phyloP scores from a whole-genome alignment of 2,329 filamentous ascomycete genomes.

The Periconia sp. region DNA sequence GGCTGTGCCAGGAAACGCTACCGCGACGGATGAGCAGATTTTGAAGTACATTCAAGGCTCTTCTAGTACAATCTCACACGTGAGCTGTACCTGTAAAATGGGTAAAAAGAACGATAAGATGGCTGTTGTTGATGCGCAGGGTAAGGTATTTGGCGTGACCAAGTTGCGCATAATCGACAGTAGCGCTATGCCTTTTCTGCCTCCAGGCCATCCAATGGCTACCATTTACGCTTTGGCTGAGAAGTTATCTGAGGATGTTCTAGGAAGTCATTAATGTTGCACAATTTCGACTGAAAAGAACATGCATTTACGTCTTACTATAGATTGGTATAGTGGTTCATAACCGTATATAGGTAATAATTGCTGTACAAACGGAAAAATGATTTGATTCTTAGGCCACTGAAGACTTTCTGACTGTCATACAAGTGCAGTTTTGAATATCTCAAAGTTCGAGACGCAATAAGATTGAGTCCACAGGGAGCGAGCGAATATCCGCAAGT shows the following conservation, averaged over 20 bases:
- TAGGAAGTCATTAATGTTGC: background rate
- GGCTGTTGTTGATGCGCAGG: slow-evolving; percentile 36
- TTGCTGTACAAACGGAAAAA: too few relatives aligned
- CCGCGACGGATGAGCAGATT: slow-evolving; percentile 27
- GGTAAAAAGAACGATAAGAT: slow-evolving; percentile 25
- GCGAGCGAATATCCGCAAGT: too few relatives aligned
- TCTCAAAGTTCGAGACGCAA: too few relatives aligned
- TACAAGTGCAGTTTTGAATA: too few relatives aligned
- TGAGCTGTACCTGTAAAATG: slow-evolving; percentile 67
- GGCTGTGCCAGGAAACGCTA: slow-evolving; percentile 22
- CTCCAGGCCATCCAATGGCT: slow-evolving; percentile 6
- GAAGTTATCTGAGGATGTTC: background rate
- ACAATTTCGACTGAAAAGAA: too few relatives aligned
- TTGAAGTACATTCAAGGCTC: background rate
- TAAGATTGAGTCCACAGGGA: too few relatives aligned
- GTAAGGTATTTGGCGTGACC: slow-evolving; percentile 5
- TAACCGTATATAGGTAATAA: too few relatives aligned
- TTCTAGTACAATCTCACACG: slow-evolving; percentile 20
- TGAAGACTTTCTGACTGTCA: too few relatives aligned
- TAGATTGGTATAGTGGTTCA: too few relatives aligned
- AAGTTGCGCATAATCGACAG: slow-evolving; percentile 11
- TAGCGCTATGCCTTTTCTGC: slow-evolving; percentile 3
- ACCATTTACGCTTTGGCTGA: slow-evolving; percentile 1
- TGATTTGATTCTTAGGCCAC: too few relatives aligned
- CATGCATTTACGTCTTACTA: too few relatives aligned